phyloP scores from a whole-genome alignment of 2,329 filamentous ascomycete species.

The Arachnopeziza araneosa region DNA sequence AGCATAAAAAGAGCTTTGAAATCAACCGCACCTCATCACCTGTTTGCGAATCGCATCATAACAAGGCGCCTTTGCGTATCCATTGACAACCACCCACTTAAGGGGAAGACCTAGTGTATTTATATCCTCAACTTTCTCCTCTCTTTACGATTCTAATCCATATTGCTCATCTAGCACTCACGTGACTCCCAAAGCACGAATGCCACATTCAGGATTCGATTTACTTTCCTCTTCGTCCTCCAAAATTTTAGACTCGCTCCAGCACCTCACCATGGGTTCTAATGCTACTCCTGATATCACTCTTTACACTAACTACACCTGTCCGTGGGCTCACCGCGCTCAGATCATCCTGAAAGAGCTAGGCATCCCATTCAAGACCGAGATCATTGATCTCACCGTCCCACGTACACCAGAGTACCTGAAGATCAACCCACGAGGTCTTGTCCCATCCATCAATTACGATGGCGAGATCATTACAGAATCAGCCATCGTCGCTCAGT shows the following conservation, averaged over 20 bases:
- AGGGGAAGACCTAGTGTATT: background rate
- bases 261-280: slow-evolving; percentile 12
- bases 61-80: background rate
- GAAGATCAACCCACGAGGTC: slow-evolving; percentile 70
- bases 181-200: background rate
- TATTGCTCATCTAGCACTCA: background rate
- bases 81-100: background rate
- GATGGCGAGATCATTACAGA: slow-evolving; percentile 65
- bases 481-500: slow-evolving; percentile 67
- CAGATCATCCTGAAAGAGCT: slow-evolving; percentile 67
- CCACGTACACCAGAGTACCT: slow-evolving; percentile 72
- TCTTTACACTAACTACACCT: slow-evolving; percentile 65
- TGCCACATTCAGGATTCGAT: background rate
- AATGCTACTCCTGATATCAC: slow-evolving; percentile 39
- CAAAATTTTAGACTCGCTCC: background rate
- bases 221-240: background rate
- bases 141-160: background rate
- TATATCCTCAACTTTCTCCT: background rate
- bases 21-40: background rate
- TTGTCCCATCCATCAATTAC: slow-evolving; percentile 67
- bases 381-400: slow-evolving; percentile 63
- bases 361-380: slow-evolving; percentile 60
- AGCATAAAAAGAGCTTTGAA: background rate
- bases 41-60: background rate
- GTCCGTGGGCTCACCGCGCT: slow-evolving; percentile 71